Base-by-base conservation (phyloP, 768 basidiomycete species). In the Sarcomyxa edulis region DNA sequence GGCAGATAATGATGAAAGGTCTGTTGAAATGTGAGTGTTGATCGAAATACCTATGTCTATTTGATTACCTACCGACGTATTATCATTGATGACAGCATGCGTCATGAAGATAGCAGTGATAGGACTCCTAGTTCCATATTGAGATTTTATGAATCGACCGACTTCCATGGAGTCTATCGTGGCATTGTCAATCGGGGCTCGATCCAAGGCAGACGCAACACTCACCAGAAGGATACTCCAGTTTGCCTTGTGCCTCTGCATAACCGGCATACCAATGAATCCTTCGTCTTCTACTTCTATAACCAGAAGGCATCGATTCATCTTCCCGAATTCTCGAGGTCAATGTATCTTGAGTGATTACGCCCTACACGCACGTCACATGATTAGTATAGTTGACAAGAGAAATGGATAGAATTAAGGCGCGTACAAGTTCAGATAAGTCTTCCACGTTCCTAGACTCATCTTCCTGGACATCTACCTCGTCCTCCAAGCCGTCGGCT, bases 281-380 rank as follows among this genome's bases (percentile, higher is more conserved):
- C 48, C 72, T 72, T 36, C 71, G 68, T 43, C 84, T 62, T 43
- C 82, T 67, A 19, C 81, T 65, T 22, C 74, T 66, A n/a, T n/a
- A n/a, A 31, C 81, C 73, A 20, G 66, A 58, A 6, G 81, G 80
- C 16, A 71, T 61, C 44, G 74, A 60, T 56, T 87, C 85, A 46
- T 88, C 85, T 36, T 79, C 77, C 26, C 78, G 71, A 49, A 88
- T 86, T 79, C 85, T 84, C 12, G 72, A 62, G 36, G 76, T 72
- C 28, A 88, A 63, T 6, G 83, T 76, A 49, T 88, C 84, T 47
- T 87, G 83, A 12, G 81, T 73, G 35, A 87, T 81, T 6, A 50
- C 48, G n/a, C 84, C 84, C 84, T 86, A n/a, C n/a, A n/a, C n/a
- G 6, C 34, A 32, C 23, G 26, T 33, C 24, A 37, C 44, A 16